Evolutionary conservation across 768 basidiomycete genomes (phyloP), one percentile per base, ranked within the genome.

Genomic region (Termitomyces sp.): DNA sequence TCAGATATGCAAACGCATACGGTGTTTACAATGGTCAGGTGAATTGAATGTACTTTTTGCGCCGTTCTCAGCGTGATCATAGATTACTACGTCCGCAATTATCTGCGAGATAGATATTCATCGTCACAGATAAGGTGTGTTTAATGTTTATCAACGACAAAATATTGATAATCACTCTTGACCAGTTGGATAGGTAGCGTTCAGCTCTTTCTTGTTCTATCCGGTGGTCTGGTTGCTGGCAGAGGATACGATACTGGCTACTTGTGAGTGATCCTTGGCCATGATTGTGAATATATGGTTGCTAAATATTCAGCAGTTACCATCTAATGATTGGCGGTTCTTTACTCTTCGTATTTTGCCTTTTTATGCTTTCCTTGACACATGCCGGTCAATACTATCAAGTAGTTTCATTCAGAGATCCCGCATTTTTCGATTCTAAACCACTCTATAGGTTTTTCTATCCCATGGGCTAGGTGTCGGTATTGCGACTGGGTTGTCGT

Each of bases 201-300:
- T 9, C 82, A 86, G 56, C 69, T 83, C 10, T 77, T 81, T 57
- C 69, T 85, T 17, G 71, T 79, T 20, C 69, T 84, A 40, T 73
- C 78, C 2, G 72, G 73, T 43, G 82, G 83, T 1, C 68, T 83
- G 32, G 56, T 81, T 48, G 73, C 77, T 4, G 85, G 85, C 12
- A 74, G 79, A 51, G 69, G 78, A 6, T 83, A 82, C 64, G 85
- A 86, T 54, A 74, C 74, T 25, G 84, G 85, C 55, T 81, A 83
- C 68, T 83, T 83, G 80, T 80, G 65, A 65, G 77, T 63, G 17
- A 31, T 56, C 2, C 45, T 31, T 42, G 31, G n/a, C 10, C 11
- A 25, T 49, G 10, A 14, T 9, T 43, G 20, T 42, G 20, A 9
- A 12, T 5, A 8, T 9, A 36, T 57, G 29, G 14, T 8, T 4